Conservation (phyloP, 2,329 filamentous ascomycete species). For the Pseudodiploospora longispora region DNA sequence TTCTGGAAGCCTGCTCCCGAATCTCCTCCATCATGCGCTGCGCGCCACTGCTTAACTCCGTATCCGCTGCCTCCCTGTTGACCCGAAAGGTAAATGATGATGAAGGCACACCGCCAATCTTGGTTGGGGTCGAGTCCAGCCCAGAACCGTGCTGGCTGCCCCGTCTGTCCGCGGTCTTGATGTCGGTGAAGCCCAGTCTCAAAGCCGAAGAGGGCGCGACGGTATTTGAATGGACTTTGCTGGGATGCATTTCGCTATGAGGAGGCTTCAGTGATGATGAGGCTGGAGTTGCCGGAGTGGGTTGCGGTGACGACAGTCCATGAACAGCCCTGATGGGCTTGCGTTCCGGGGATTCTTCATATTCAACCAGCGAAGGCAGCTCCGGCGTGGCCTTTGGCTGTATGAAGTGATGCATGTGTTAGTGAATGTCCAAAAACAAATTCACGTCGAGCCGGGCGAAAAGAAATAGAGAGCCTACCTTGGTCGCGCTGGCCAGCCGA, state of each 20-base stretch:
- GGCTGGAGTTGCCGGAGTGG: slow-evolving; percentile 49
- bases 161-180: slow-evolving; percentile 33
- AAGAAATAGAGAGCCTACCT: slow-evolving; percentile 19
- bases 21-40: slow-evolving; percentile 57
- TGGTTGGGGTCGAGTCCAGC: slow-evolving; percentile 56
- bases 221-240: slow-evolving; percentile 68
- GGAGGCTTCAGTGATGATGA: slow-evolving; percentile 61
- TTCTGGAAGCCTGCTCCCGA: slow-evolving; percentile 61
- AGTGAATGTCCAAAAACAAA: too few relatives aligned
- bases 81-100: slow-evolving; percentile 64
- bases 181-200: slow-evolving; percentile 72
- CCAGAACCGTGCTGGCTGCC: slow-evolving; percentile 25
- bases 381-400: slow-evolving; percentile 24
- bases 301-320: slow-evolving; percentile 26
- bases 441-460: neutral
- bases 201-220: slow-evolving; percentile 72
- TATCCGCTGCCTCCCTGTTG: slow-evolving; percentile 41
- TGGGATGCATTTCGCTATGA: slow-evolving; percentile 83
- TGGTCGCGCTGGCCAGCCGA: slow-evolving; percentile 30
- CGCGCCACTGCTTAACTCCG: slow-evolving; percentile 53
- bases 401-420: slow-evolving; percentile 1
- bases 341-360: slow-evolving; percentile 28
- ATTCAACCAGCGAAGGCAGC: slow-evolving; percentile 37
- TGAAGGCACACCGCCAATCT: slow-evolving; percentile 40
- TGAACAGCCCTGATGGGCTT: slow-evolving; percentile 18